Conservation (phyloP, 208 protist species). For the Acanthamoeba culbertsoni region DNA sequence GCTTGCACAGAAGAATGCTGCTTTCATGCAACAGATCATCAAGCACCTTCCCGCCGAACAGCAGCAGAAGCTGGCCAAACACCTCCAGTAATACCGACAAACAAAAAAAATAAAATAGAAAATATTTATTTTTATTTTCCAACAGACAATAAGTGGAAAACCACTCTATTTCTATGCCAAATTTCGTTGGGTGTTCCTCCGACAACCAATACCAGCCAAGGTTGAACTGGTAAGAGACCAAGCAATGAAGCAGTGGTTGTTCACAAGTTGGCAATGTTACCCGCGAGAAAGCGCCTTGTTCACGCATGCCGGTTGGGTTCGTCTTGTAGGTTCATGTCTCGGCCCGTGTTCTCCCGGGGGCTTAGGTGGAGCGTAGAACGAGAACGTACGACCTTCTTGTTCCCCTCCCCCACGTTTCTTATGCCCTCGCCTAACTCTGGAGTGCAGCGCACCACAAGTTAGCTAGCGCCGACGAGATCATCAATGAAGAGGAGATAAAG, state of each 20-base stretch:
- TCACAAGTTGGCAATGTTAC: no score
- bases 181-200: no score
- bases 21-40: constrained; percentile 25
- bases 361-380: background rate
- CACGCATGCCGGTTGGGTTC: no score
- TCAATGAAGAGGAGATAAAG: background rate
- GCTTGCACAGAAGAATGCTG: constrained; percentile 26
- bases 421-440: background rate
- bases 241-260: no score
- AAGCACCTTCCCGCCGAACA: background rate
- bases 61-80: constrained; percentile 44
- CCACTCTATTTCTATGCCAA: no score
- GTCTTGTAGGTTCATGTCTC: no score
- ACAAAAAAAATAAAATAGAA: no score
- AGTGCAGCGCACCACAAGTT: constrained; percentile 14
- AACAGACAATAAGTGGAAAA: no score
- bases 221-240: no score
- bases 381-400: background rate
- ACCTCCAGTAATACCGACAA: constrained; percentile 50
- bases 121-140: no score
- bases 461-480: background rate
- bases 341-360: background rate
- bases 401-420: background rate
- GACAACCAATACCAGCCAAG: no score
- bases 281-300: no score